These are phyloP conservation scores for Cinnamomum chago DNA, from an alignment of 164 flowering plant species.

Conservation along the genomic window DNA sequence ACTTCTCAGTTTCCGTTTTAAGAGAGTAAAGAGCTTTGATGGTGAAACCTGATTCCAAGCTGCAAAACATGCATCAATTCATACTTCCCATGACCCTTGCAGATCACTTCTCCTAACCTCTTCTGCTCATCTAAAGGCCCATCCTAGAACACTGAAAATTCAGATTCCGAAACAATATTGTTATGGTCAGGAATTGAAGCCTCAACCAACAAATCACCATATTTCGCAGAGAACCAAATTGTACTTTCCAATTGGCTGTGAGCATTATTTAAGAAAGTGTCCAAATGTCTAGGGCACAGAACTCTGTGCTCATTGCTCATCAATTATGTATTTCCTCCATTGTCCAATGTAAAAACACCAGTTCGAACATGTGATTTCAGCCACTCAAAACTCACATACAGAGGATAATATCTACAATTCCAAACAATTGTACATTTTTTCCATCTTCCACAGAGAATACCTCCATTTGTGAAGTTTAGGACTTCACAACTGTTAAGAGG, in stretches of 20 bases:
- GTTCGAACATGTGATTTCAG: neutral
- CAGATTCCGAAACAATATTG: neutral
- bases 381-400: neutral
- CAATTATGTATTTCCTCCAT: neutral
- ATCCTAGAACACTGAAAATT: neutral
- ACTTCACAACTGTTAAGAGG: neutral
- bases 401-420: neutral
- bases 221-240: neutral
- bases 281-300: neutral
- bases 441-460: neutral
- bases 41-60: slow-evolving; percentile 12
- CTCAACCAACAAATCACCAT: neutral
- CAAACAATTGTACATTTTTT: neutral
- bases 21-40: neutral
- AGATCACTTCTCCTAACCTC: slow-evolving; percentile 12
- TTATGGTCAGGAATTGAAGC: neutral
- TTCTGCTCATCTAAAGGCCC: neutral
- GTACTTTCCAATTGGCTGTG: neutral
- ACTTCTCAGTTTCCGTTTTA: neutral
- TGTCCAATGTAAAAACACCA: neutral
- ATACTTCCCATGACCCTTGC: slow-evolving; percentile 3
- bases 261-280: neutral
- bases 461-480: neutral
- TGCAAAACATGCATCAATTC: slow-evolving; percentile 9
- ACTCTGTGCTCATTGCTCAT: neutral